These are phyloP conservation scores for Aegilops speltoides DNA, from an alignment of 176 grass and related monocot species.

Conservation along the genomic window DNA sequence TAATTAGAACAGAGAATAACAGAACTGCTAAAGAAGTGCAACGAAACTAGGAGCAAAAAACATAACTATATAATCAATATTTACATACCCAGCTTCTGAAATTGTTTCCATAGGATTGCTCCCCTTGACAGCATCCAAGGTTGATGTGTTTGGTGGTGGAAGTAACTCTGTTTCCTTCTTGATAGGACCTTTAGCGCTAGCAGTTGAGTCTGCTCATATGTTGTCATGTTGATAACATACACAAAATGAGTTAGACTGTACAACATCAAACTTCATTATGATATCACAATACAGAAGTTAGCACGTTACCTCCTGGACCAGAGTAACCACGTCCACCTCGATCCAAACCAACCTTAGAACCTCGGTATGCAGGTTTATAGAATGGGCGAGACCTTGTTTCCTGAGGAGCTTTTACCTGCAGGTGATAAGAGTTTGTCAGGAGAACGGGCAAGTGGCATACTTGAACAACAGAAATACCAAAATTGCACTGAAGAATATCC, in stretches of 20 bases:
- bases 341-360: constrained; percentile 47
- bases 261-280: neutral
- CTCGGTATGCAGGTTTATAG: constrained; percentile 43
- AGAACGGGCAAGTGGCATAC: constrained; percentile 3
- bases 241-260: neutral
- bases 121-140: constrained; percentile 30
- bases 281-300: constrained; percentile 13
- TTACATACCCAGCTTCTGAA: constrained; percentile 37
- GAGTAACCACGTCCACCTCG: constrained; percentile 36
- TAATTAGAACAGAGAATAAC: neutral
- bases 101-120: constrained; percentile 36
- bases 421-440: constrained; percentile 5
- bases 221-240: constrained; percentile 5
- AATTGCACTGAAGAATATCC: neutral
- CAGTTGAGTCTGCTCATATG: constrained; percentile 22
- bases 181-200: constrained; percentile 33
- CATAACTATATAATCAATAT: neutral
- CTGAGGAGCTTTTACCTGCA: constrained; percentile 53
- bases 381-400: constrained; percentile 51
- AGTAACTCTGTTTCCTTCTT: constrained; percentile 55
- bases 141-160: constrained; percentile 24
- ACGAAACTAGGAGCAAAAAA: constrained; percentile 1
- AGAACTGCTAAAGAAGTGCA: neutral
- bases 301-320: constrained; percentile 38
- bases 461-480: constrained; percentile 5